phyloP scores from a whole-genome alignment of 352 stramenopile genomes.

The Phytophthora uliginosa region DNA sequence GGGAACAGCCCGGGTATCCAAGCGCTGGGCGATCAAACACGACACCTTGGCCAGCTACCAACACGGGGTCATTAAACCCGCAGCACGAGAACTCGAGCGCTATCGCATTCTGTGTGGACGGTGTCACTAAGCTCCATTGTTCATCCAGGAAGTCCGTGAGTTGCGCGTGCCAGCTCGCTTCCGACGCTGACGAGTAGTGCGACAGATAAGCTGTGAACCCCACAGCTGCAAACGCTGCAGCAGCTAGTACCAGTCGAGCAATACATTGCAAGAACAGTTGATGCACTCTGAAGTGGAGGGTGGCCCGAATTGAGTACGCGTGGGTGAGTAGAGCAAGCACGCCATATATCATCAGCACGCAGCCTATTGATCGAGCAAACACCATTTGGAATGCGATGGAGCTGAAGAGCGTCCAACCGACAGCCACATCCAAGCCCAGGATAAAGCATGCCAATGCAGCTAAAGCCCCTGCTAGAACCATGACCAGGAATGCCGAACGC shows the following conservation, averaged over 20 bases:
- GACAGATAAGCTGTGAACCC: conserved; percentile 50
- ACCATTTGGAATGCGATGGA: conserved; percentile 61
- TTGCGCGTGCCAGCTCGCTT: conserved; percentile 38
- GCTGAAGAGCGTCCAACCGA: conserved; percentile 51
- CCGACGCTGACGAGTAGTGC: conserved; percentile 34
- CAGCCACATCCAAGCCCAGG: conserved; percentile 51
- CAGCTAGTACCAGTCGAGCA: conserved; percentile 16
- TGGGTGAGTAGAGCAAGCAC: conserved; percentile 42
- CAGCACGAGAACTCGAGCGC: conserved; percentile 61
- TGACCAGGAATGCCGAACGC: conserved; percentile 18
- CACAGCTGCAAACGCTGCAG: conserved; percentile 41
- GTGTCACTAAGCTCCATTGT: conserved; percentile 47
- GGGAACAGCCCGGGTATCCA: conserved; percentile 46
- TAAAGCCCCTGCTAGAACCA: conserved; percentile 37
- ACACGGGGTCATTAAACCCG: conserved; percentile 59
- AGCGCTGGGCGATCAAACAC: conserved; percentile 58
- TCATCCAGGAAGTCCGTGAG: conserved; percentile 48
- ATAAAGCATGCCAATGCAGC: conserved; percentile 41
- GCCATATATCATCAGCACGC: conserved; percentile 44
- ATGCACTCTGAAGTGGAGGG: conserved; percentile 48
- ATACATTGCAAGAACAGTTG: conserved; percentile 54
- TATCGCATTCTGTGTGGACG: conserved; percentile 43
- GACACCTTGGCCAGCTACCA: conserved; percentile 40
- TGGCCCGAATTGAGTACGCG: conserved; percentile 44
- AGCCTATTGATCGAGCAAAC: conserved; percentile 50